These are phyloP conservation scores for Beauveria bassiana DNA, from an alignment of 2,329 filamentous ascomycete species.

Conservation along the genomic window DNA sequence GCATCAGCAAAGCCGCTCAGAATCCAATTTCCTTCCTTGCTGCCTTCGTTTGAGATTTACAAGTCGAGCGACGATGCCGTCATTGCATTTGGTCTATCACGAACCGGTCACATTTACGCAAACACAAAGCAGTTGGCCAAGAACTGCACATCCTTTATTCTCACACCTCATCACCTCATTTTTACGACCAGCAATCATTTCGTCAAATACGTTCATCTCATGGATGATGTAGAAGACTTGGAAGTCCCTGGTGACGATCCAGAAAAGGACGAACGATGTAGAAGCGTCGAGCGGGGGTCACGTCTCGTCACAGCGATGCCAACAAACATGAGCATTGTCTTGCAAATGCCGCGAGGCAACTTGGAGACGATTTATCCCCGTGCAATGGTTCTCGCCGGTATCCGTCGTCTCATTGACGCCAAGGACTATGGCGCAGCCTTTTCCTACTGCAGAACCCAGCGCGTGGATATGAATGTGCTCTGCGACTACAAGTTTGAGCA, in stretches of 20 bases:
- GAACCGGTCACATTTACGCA: constrained; percentile 70
- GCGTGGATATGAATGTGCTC: constrained; percentile 96
- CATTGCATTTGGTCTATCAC: constrained; percentile 57
- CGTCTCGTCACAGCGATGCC: constrained; percentile 84
- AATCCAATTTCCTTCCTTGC: constrained; percentile 35
- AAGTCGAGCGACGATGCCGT: constrained; percentile 33
- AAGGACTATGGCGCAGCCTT: constrained; percentile 82
- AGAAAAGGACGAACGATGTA: constrained; percentile 83
- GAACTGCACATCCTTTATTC: constrained; percentile 85
- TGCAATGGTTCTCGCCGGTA: constrained; percentile 85
- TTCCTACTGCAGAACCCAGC: constrained; percentile 78
- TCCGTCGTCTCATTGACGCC: constrained; percentile 69
- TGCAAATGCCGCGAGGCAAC: constrained; percentile 96
- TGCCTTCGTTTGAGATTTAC: constrained; percentile 46
- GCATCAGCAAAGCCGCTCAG: constrained; percentile 26
- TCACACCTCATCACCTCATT: constrained; percentile 76
- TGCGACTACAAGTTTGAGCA: constrained; percentile 87
- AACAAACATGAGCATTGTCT: constrained; percentile 71
- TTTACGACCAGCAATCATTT: constrained; percentile 90
- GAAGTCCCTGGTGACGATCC: constrained; percentile 82
- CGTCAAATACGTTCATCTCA: constrained; percentile 85
- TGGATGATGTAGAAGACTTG: constrained; percentile 60
- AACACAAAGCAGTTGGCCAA: constrained; percentile 67
- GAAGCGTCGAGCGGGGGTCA: constrained; percentile 84
- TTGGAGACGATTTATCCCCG: constrained; percentile 91